phyloP scores from a whole-genome alignment of 148 eudicot species.

The Rheum nobile region DNA sequence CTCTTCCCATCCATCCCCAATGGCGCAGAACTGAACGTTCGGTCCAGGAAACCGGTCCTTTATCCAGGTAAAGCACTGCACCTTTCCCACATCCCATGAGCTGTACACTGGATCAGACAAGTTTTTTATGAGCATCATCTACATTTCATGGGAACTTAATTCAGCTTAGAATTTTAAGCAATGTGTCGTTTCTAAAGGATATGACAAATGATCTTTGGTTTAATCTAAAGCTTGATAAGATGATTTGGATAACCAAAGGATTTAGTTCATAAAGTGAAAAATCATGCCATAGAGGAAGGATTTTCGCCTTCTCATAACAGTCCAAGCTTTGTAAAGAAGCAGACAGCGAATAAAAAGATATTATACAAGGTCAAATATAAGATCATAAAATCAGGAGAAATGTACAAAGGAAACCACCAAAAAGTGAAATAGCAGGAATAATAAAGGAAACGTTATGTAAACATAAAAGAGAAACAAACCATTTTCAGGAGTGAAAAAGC shows the following conservation, averaged over 20 bases:
- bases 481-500: constrained; percentile 52
- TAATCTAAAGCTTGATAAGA: not conserved
- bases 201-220: not conserved
- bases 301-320: not conserved
- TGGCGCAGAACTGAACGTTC: constrained; percentile 69
- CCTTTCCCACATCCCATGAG: constrained; percentile 92
- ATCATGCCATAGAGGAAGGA: not conserved
- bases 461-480: constrained; percentile 30
- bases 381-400: not conserved
- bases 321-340: not conserved
- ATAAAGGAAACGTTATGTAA: too few species aligned
- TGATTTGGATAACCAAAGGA: not conserved
- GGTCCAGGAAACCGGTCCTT: constrained; percentile 58
- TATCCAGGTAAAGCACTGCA: constrained; percentile 61
- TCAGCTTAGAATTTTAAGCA: not conserved
- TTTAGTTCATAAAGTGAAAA: not conserved
- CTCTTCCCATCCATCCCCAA: constrained; percentile 97
- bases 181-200: not conserved
- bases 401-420: not conserved
- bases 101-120: constrained; percentile 61
- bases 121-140: not conserved
- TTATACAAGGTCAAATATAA: not conserved
- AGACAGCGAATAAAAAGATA: not conserved
- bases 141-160: not conserved
- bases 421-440: not conserved